Conservation (phyloP, 768 basidiomycete species). For the Infundibulicybe gibba region DNA sequence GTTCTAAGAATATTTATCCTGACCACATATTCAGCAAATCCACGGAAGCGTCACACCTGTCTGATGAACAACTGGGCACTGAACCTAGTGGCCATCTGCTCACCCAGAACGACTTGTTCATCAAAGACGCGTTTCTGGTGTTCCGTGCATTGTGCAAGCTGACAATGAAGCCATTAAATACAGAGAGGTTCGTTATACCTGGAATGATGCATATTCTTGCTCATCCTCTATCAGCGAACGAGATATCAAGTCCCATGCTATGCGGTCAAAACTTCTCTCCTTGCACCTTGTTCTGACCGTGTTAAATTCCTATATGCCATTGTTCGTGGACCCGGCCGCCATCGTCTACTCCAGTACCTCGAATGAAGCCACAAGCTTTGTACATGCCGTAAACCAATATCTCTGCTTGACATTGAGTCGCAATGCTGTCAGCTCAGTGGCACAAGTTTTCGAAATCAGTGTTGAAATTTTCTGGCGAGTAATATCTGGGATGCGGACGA, state of each 20-base stretch:
- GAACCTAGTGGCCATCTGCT: constrained; percentile 41
- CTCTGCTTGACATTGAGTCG: constrained; percentile 89
- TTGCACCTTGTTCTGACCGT: constrained; percentile 92
- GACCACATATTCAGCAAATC: too few species aligned
- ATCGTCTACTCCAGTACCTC: constrained; percentile 90
- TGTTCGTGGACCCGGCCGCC: constrained; percentile 86
- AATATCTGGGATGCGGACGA: constrained; percentile 89
- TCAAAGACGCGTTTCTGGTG: constrained; percentile 98
- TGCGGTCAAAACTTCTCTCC: constrained; percentile 94
- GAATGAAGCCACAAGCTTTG: constrained; percentile 83
- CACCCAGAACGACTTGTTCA: constrained; percentile 81
- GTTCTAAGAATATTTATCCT: too few species aligned
- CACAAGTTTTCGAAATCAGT: constrained; percentile 95
- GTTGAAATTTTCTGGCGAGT: constrained; percentile 99
- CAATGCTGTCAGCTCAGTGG: constrained; percentile 93
- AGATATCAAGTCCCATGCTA: constrained; percentile 94
- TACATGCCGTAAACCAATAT: constrained; percentile 95
- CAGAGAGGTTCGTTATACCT: constrained; percentile 68
- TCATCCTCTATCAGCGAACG: constrained; percentile 61
- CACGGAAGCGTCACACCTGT: not conserved
- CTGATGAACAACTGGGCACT: constrained; percentile 27
- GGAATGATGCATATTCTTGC: not conserved
- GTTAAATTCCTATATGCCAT: constrained; percentile 83
- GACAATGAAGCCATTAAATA: constrained; percentile 95
- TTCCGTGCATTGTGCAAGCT: constrained; percentile 96